These are phyloP conservation scores for Biscogniauxia mediterranea DNA, from an alignment of 2,329 filamentous ascomycete genomes.

Conservation along the genomic window DNA sequence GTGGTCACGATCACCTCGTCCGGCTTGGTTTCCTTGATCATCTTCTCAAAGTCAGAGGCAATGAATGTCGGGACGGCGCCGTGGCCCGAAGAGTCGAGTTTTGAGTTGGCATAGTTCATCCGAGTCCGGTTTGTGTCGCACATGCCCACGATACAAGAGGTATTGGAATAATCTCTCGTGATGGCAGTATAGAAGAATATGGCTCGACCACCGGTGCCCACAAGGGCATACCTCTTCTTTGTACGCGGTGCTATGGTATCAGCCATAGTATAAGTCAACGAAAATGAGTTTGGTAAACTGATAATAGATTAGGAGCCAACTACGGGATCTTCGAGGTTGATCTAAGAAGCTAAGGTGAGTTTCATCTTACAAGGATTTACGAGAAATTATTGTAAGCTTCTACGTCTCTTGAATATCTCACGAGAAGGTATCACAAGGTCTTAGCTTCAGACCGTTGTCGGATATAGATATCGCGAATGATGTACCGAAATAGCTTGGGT, in stretches of 20 bases:
- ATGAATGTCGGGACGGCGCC: conserved; percentile 51
- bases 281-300: not conserved
- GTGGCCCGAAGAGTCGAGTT: conserved; percentile 46
- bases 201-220: conserved; percentile 60
- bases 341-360: too few species aligned
- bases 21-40: conserved; percentile 55
- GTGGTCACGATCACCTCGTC: conserved; percentile 63
- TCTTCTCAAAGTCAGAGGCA: conserved; percentile 54
- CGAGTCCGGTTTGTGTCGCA: conserved; percentile 62
- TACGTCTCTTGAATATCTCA: not conserved
- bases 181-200: conserved; percentile 61
- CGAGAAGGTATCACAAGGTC: not conserved
- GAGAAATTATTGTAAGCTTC: not conserved
- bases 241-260: conserved; percentile 12
- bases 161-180: conserved; percentile 48
- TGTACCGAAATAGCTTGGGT: not conserved
- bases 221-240: conserved; percentile 50
- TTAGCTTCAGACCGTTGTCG: not conserved
- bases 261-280: conserved; percentile 14
- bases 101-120: conserved; percentile 54
- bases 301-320: not conserved
- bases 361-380: not conserved
- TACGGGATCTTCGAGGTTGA: too few species aligned
- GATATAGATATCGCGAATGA: not conserved
- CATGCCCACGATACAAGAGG: conserved; percentile 52